Base-by-base conservation (phyloP, 148 eudicot genomes). In the Amaranthus palmeri region DNA sequence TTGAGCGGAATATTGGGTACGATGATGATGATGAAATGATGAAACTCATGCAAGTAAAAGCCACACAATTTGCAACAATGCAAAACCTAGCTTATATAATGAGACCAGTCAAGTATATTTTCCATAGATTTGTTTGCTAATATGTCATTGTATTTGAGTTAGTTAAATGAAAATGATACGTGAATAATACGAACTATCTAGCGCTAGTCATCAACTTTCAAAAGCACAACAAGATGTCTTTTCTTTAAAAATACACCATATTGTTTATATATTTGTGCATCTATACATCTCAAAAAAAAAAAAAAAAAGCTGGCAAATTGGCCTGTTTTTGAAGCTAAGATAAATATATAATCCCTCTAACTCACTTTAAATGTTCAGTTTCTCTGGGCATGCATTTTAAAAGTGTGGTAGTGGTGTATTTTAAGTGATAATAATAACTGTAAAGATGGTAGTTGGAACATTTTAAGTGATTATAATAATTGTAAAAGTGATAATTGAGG, bases 211-310 rank as follows among this genome's bases (percentile, higher is more conserved):
- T 25, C 36, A 50, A 6, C 62, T 62, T 1, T 18, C 11, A 52
- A 40, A 56, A 43, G 13, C 9, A 7, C 46, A 43, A 25, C 42
- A 47, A 68, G 78, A 56, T 45, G 63, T 25, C 61, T 73, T 80
- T 67, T 68, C 77, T 80, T 80, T 48, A 71, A 70, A 54, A 51
- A 61, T 72, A 80, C 83, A 68, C 79, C 78, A 76, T 61, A 68
- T 76, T 63, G 13, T 79, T 80, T 76, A 76, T 40, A 43, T 25
- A 25, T 25, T 66, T 15, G 58, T 72, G 2, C 14, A 49, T 51
- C 15, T 46, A 48, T 48, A 3, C 10, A 45, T 70, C 25, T 69
- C 52, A 54, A 8, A 69, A 59, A 70, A 48, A 25, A 58, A 0
- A 54, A 8, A 69, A 59, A 70, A 48, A 25, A 58, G 1, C 36